Conservation (phyloP, 495 filamentous ascomycete genomes). For the Acidiella bohemica region DNA sequence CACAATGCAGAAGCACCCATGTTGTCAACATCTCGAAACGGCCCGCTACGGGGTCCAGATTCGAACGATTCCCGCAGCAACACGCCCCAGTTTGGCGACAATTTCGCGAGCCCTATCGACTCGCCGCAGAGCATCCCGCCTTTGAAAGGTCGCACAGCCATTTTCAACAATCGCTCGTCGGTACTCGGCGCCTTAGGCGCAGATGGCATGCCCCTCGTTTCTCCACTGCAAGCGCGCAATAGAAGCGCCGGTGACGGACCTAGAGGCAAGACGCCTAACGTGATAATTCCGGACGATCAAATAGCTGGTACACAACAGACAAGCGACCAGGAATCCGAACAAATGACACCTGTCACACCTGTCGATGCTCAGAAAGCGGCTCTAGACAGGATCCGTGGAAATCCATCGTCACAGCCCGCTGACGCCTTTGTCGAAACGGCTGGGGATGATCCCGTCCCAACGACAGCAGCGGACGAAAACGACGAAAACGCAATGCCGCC, state of each 20-base stretch:
- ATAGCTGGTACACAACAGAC: neutral
- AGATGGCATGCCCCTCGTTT: constrained; percentile 17
- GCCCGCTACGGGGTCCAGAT: neutral
- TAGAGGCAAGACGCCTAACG: too few species aligned
- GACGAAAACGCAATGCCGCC: too few species aligned
- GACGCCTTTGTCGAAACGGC: too few species aligned
- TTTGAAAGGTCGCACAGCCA: neutral
- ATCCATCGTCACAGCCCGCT: too few species aligned
- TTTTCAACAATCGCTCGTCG: constrained; percentile 11
- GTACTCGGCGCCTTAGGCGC: constrained; percentile 15
- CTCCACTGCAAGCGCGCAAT: constrained; percentile 1
- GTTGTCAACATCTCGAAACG: too few species aligned
- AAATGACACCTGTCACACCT: neutral
- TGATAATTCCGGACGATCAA: neutral
- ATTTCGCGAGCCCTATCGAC: neutral
- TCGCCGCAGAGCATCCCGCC: neutral
- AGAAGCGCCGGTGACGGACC: too few species aligned
- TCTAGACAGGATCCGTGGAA: too few species aligned
- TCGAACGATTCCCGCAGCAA: neutral
- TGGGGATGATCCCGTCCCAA: too few species aligned
- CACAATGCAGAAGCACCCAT: neutral
- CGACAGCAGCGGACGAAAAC: too few species aligned
- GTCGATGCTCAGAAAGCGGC: neutral
- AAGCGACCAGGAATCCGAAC: too few species aligned
- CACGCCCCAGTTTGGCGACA: neutral